Evolutionary conservation across 2,329 filamentous ascomycete species (phyloP).

Genomic region (Tolypocladium inflatum): DNA sequence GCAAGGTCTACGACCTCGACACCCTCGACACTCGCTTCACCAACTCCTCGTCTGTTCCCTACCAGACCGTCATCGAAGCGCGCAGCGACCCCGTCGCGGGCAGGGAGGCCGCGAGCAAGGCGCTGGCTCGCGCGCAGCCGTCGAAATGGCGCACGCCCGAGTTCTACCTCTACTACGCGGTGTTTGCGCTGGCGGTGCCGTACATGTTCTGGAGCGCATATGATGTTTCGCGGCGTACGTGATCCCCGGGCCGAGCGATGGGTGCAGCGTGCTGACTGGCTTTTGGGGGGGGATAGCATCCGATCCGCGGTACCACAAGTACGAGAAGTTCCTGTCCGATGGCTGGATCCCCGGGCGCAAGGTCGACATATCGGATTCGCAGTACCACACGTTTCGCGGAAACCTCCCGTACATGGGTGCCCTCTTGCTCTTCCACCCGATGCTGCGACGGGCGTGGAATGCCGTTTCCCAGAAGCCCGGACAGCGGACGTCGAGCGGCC

Average conservation of each 20-base stretch:
- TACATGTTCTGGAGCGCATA: slow-evolving; percentile 89
- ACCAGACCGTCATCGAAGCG: slow-evolving; percentile 46
- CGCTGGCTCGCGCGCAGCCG: slow-evolving; percentile 36
- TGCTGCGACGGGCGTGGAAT: slow-evolving; percentile 67
- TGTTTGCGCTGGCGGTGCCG: slow-evolving; percentile 59
- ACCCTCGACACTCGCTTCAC: slow-evolving; percentile 57
- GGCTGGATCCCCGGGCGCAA: slow-evolving; percentile 92
- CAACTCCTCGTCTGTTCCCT: slow-evolving; percentile 58
- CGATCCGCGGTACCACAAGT: slow-evolving; percentile 73
- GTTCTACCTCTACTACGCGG: slow-evolving; percentile 70
- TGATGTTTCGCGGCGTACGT: slow-evolving; percentile 71
- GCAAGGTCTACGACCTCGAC: slow-evolving; percentile 53
- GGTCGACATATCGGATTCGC: slow-evolving; percentile 83
- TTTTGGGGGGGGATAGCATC: slow-evolving; percentile 47
- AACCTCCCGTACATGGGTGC: slow-evolving; percentile 75
- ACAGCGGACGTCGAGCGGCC: slow-evolving; percentile 29
- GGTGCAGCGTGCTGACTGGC: slow-evolving; percentile 3
- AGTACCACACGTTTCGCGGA: slow-evolving; percentile 75
- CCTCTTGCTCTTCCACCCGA: slow-evolving; percentile 68
- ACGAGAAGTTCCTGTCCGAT: slow-evolving; percentile 56
- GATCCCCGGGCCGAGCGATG: not conserved
- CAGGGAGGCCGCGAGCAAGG: slow-evolving; percentile 25
- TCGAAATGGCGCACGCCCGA: slow-evolving; percentile 81
- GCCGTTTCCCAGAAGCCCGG: slow-evolving; percentile 30
- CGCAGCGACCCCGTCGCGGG: slow-evolving; percentile 29